Base-by-base conservation (phyloP, 306 rosid genomes). In the Sindora glabra region DNA sequence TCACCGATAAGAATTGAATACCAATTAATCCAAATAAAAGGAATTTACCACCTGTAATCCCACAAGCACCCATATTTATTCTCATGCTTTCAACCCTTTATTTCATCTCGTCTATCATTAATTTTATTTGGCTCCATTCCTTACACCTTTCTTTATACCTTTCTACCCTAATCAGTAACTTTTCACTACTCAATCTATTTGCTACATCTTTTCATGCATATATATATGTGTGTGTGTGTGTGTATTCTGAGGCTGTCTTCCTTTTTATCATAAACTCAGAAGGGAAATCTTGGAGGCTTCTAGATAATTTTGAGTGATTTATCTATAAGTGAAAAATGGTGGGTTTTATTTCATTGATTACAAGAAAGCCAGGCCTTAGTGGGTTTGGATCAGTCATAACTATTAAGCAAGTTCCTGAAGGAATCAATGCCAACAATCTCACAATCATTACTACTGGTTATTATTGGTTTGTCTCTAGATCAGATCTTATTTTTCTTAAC, bases 351-450 rank as follows among this genome's bases (percentile, higher is more conserved):
- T 80, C 99, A 0, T 62, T 82, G 64, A 27, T 82, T 0, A 89
- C 96, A 0, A 96, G 96, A 57, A 68, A 75, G 74, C 64, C 79
- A 0, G 99, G 99, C 5, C 69, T 72, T 0, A 92, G 90, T 64
- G 99, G 99, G 8, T 89, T 82, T 26, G 99, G 96, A 68, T 92
- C 96, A 14, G 78, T 95, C 34, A 78, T 96, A 6, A 92, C 96
- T 0, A 96, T 95, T 5, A 95, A 86, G 65, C 74, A 82, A 21
- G 95, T 92, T 12, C 78, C 90, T 0, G 42, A 76, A 19, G 96
- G 95, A 65, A 79, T 92, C 40, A 89, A 89, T 59, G 96, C 89
- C n/a, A 59, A 44, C 30, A 73, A 69, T 17, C 82, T 86, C 59
- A 89, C 97, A 9, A 90, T 81, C 30, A 80, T 92, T 67, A 79